phyloP scores from a whole-genome alignment of 1,284 basidiomycete genomes.

The Ceratobasidium papillatum region DNA sequence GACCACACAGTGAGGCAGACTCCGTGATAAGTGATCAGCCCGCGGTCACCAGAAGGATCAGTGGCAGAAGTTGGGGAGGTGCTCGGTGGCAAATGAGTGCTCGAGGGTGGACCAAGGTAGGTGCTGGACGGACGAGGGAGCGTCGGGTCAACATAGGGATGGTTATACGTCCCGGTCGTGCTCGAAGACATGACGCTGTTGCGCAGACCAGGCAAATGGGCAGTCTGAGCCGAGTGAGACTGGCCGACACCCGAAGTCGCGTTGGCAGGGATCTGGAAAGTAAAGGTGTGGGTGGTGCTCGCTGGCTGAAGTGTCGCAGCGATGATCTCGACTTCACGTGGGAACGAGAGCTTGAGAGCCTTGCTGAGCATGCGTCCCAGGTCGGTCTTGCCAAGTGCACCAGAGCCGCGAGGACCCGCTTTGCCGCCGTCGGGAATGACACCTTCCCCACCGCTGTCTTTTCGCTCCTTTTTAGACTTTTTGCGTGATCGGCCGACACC shows the following conservation, averaged over 20 bases:
- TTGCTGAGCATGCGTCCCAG: constrained; percentile 89
- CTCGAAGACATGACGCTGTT: constrained; percentile 44
- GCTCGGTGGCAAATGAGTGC: constrained; percentile 47
- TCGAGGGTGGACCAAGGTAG: constrained; percentile 73
- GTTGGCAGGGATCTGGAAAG: constrained; percentile 62
- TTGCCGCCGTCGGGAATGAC: constrained; percentile 39
- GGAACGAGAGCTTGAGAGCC: constrained; percentile 90
- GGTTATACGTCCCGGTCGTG: constrained; percentile 46
- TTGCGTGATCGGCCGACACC: constrained; percentile 58
- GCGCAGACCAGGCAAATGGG: constrained; percentile 39
- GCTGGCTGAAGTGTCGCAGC: constrained; percentile 90
- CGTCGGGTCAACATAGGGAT: constrained; percentile 41
- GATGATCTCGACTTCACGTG: constrained; percentile 93
- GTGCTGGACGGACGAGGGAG: constrained; percentile 73
- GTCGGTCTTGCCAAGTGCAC: constrained; percentile 74
- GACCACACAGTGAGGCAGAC: constrained; percentile 94
- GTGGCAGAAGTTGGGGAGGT: constrained; percentile 41
- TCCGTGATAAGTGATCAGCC: constrained; percentile 77
- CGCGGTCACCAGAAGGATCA: constrained; percentile 44
- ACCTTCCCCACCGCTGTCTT: constrained; percentile 47
- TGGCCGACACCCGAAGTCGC: constrained; percentile 41
- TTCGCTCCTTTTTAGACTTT: constrained; percentile 46
- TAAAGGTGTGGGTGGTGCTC: constrained; percentile 92
- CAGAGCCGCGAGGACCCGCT: constrained; percentile 12
- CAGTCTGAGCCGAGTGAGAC: constrained; percentile 66